These are phyloP conservation scores for Talaromyces nanjingensis DNA, from an alignment of 495 filamentous ascomycete genomes.

Conservation along the genomic window DNA sequence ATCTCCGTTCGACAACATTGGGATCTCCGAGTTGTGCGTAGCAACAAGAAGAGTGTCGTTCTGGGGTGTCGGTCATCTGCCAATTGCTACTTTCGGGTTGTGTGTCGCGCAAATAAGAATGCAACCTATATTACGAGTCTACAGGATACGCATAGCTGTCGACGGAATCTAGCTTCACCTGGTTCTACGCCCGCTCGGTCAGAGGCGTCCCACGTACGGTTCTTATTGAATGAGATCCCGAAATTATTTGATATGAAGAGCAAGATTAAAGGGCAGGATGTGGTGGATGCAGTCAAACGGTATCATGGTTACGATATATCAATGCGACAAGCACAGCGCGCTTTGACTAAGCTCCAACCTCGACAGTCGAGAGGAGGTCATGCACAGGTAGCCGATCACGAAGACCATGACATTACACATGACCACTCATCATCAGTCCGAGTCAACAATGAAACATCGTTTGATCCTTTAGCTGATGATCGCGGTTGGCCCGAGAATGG, in stretches of 20 bases:
- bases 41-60: slow-evolving; percentile 43
- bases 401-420: background rate
- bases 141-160: slow-evolving; percentile 38
- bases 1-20: slow-evolving; percentile 42
- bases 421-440: background rate
- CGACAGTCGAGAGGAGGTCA: slow-evolving; percentile 12
- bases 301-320: slow-evolving; percentile 43
- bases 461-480: slow-evolving; percentile 6
- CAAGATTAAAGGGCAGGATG: slow-evolving; percentile 33
- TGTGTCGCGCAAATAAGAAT: slow-evolving; percentile 42
- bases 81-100: slow-evolving; percentile 40
- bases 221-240: slow-evolving; percentile 37
- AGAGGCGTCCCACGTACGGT: slow-evolving; percentile 42
- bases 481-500: slow-evolving; percentile 31
- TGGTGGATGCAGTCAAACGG: slow-evolving; percentile 38
- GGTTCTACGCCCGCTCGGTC: slow-evolving; percentile 34
- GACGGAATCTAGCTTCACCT: slow-evolving; percentile 25
- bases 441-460: background rate
- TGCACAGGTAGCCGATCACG: background rate
- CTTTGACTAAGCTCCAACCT: slow-evolving; percentile 35
- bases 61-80: slow-evolving; percentile 35
- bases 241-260: slow-evolving; percentile 39
- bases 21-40: slow-evolving; percentile 39
- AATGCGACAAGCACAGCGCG: slow-evolving; percentile 39
- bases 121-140: slow-evolving; percentile 41